A percentile compares a stretch with the other conserved stretches of the same genome.
These are phyloP conservation scores for Talaromyces sp. DNA, from an alignment of 2,329 filamentous ascomycete species.

Conservation along the genomic window DNA sequence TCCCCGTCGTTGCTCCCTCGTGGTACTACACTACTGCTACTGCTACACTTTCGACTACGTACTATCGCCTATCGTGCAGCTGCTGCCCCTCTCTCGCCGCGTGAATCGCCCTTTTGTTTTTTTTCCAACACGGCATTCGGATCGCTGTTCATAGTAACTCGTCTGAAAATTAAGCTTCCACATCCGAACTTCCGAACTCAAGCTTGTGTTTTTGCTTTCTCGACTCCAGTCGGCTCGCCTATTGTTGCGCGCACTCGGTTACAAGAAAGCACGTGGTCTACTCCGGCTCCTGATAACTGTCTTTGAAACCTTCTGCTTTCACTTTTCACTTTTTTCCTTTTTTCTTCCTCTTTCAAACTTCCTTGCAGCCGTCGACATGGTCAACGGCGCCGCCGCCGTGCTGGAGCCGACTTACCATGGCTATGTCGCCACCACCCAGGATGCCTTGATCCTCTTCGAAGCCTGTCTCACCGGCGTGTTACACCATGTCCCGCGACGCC, in stretches of 20 bases:
- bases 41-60: not conserved
- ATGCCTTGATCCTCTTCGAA: slow-evolving; percentile 76
- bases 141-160: not conserved
- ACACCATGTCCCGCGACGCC: slow-evolving; percentile 72
- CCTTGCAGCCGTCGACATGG: slow-evolving; percentile 21
- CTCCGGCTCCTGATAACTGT: not conserved
- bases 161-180: not conserved
- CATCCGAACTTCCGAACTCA: not conserved
- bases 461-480: slow-evolving; percentile 65
- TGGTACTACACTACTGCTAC: not conserved
- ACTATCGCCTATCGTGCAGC: not conserved
- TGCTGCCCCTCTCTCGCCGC: not conserved
- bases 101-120: not conserved
- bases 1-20: not conserved
- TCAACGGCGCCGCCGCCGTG: slow-evolving; percentile 40
- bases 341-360: not conserved
- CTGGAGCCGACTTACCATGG: slow-evolving; percentile 63
- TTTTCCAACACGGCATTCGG: not conserved
- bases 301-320: not conserved
- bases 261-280: not conserved
- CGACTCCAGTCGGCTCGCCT: not conserved
- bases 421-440: slow-evolving; percentile 61
- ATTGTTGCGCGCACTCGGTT: not conserved
- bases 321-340: not conserved
- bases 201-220: not conserved